A percentile compares a stretch with the other conserved stretches of the same genome.
These are phyloP conservation scores for Dendrobium nobile DNA, from an alignment of 106 monocot species.

Conservation along the genomic window DNA sequence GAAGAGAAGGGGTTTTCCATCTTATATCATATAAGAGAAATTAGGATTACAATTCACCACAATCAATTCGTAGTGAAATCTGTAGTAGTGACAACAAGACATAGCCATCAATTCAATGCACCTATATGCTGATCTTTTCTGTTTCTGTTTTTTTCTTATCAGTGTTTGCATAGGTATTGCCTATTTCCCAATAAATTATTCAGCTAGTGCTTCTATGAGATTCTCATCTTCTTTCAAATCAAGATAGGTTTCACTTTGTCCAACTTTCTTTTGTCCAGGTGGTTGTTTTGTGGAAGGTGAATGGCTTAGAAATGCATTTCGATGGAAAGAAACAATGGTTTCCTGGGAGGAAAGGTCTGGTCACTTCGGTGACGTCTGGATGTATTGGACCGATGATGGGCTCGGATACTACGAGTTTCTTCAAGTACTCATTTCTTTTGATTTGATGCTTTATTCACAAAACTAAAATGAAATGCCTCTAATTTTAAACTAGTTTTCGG, in stretches of 20 bases:
- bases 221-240: background rate
- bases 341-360: slow-evolving; percentile 98
- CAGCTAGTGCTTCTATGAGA: background rate
- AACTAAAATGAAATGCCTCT: background rate
- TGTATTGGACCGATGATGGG: slow-evolving; percentile 98
- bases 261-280: slow-evolving; percentile 26
- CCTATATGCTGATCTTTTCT: too few relatives aligned
- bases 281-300: slow-evolving; percentile 92
- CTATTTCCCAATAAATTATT: too few relatives aligned
- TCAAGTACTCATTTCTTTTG: slow-evolving; percentile 36
- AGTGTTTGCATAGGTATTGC: too few relatives aligned
- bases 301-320: slow-evolving; percentile 84
- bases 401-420: slow-evolving; percentile 95
- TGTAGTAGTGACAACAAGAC: too few relatives aligned
- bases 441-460: background rate
- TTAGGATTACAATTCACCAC: too few relatives aligned
- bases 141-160: too few relatives aligned
- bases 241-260: background rate
- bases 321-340: slow-evolving; percentile 83
- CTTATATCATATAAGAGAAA: too few relatives aligned
- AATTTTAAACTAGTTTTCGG: background rate
- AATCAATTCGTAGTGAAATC: too few relatives aligned
- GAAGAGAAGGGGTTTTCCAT: too few relatives aligned
- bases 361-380: slow-evolving; percentile 95
- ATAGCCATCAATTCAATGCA: too few relatives aligned